Evolutionary conservation across 2,329 filamentous ascomycete genomes (phyloP), one percentile per base, ranked within the genome.

Genomic region (Verticillium klebahnii): DNA sequence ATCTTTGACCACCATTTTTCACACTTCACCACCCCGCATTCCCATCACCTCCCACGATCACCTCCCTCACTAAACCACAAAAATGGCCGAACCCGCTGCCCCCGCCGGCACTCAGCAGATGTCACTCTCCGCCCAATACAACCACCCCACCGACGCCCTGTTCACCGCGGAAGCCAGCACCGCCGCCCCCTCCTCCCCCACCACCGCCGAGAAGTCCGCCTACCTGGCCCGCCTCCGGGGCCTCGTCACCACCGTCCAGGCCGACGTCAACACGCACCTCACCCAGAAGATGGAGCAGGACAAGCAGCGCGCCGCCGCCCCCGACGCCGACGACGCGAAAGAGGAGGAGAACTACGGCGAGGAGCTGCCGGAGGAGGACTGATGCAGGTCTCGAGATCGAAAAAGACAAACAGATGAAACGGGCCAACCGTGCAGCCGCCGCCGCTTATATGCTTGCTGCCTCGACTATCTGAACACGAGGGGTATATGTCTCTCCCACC

Each of bases 331-430:
- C 63, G 85, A 88, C 63, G 79, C 74, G 12, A 82, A 83, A 64
- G 86, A 88, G 70, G 90, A 92, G 71, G 86, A 91, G 69, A 90
- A 93, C 71, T 96, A 97, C 72, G 93, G 92, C 57, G 93, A 96
- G 74, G 92, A 96, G 73, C 85, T 88, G 29, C 78, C 85, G 14
- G 87, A 89, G 58, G 88, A 90, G 61, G 84, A 84, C 60, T 71
- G 69, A 69, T 32, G 45, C 9, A 36, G 31, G 9, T 36, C 34
- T 52, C 8, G 45, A 23, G 19, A 25, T 52, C 40, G 7, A 17
- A 57, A 56, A 32, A n/a, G 39, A 52, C 39, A 31, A 32, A 52
- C 12, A 23, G 14, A 56, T 56, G 34, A 36, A 29, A 45, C 9
- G 25, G 31, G 25, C n/a, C 29, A 25, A 14, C 17, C 11, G 5